Evolutionary conservation across 208 protist genomes (phyloP).

Genomic region (Naegleria gruberi): DNA sequence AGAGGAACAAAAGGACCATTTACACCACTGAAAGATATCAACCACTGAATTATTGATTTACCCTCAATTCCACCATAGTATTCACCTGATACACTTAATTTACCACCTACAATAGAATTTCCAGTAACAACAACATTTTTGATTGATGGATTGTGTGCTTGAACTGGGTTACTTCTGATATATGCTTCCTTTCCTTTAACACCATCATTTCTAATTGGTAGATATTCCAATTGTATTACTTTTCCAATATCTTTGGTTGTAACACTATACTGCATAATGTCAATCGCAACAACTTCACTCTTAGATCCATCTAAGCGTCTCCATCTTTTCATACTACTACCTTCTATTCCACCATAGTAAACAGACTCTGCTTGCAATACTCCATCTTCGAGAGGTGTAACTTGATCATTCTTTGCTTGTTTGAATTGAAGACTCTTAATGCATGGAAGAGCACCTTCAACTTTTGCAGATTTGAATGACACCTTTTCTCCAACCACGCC

Average conservation of each 20-base stretch:
- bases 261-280: not conserved
- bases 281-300: not conserved
- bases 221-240: not conserved
- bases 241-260: not conserved
- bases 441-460: not conserved
- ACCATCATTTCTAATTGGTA: not conserved
- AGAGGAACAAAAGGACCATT: not conserved
- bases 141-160: not conserved
- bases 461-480: not conserved
- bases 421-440: not conserved
- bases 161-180: not conserved
- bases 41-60: not conserved
- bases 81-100: not conserved
- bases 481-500: not conserved
- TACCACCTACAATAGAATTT: not conserved
- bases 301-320: not conserved
- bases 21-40: not conserved
- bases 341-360: constrained; percentile 9
- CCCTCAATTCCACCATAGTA: constrained; percentile 7
- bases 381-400: not conserved
- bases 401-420: not conserved
- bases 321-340: not conserved
- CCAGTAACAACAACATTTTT: not conserved
- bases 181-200: not conserved
- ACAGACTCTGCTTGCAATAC: not conserved